Base-by-base conservation (phyloP, 2,329 filamentous ascomycete species). In the Paramyrothecium roridum region DNA sequence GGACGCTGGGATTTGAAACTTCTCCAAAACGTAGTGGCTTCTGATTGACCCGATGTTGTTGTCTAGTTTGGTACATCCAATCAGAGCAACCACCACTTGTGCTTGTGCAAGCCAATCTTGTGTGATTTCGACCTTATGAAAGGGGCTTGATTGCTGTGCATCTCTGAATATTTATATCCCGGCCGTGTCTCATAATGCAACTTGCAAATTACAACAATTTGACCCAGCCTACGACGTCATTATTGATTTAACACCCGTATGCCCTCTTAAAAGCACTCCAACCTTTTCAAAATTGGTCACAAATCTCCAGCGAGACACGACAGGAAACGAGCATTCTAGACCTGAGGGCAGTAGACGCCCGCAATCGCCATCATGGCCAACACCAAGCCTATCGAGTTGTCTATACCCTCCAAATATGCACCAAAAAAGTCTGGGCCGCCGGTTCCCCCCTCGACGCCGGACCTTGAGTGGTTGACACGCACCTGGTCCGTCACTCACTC, bases 401-500 rank as follows among this genome's bases (percentile, higher is more conserved):
- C 54, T 2, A 57, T 68, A 3, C 83, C 83, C 1, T 80, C 79
- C 52, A 81, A 79, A 63, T 83, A 83, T 64, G 57, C 69, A 11
- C 50, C 61, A n/a, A 52, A 59, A n/a, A 54, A 57, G 16, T 50
- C 70, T 53, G 51, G 63, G 56, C 30, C 60, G 43, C 58, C 66
- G 22, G 59, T 59, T 23, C 57, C 67, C 43, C 34, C 68, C 50
- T 75, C 70, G 16, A 60, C 76, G 1, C 85, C 86, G 4, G 67
- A 81, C 3, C 70, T 84, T 23, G 71, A 79, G 55, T 89, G 82
- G 80, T 81, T 91, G 48, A 72, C 78, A 52, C 78, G 86, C 57
- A 89, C 84, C 56, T 92, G 89, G 89, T 75, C 82, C 63, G 87
- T 92, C 55, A 90, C 88, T 12, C 87, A 91, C 74, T 89, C 86